Conservation (phyloP, 2,329 filamentous ascomycete genomes). For the Neodidymelliopsis sp. region DNA sequence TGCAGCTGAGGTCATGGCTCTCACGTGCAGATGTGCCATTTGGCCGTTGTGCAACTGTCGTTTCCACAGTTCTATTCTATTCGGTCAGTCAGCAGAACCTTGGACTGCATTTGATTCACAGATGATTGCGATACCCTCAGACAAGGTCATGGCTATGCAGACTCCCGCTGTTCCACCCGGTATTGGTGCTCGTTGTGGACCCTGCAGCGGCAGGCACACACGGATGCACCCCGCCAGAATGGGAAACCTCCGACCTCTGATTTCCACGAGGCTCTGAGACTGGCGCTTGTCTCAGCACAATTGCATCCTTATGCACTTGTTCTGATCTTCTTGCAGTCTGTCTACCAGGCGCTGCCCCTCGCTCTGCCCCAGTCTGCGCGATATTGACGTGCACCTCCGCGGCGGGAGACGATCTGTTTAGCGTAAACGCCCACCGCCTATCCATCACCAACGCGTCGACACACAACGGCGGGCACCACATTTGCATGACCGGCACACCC, state of each 20-base stretch:
- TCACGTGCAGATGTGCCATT: too few species aligned
- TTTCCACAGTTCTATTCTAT: too few species aligned
- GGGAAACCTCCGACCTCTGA: constrained; percentile 4
- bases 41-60: too few species aligned
- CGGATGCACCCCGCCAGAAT: constrained; percentile 3
- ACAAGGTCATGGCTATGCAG: background rate
- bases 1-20: too few species aligned
- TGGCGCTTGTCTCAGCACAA: constrained; percentile 5
- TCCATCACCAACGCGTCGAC: constrained; percentile 36
- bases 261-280: constrained; percentile 5
- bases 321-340: background rate
- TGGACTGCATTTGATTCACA: too few species aligned
- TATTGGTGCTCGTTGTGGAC: constrained; percentile 5
- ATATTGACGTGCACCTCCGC: constrained; percentile 21
- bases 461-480: constrained; percentile 14
- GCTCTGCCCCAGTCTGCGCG: constrained; percentile 5
- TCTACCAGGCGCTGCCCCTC: background rate
- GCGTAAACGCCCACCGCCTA: constrained; percentile 21
- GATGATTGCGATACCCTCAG: background rate
- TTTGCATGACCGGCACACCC: constrained; percentile 22
- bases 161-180: background rate
- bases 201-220: constrained; percentile 15
- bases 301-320: constrained; percentile 10
- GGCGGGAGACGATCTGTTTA: constrained; percentile 23
- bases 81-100: too few species aligned